Conservation (phyloP, 139 green algal species). For the Bryopsis sp. region DNA sequence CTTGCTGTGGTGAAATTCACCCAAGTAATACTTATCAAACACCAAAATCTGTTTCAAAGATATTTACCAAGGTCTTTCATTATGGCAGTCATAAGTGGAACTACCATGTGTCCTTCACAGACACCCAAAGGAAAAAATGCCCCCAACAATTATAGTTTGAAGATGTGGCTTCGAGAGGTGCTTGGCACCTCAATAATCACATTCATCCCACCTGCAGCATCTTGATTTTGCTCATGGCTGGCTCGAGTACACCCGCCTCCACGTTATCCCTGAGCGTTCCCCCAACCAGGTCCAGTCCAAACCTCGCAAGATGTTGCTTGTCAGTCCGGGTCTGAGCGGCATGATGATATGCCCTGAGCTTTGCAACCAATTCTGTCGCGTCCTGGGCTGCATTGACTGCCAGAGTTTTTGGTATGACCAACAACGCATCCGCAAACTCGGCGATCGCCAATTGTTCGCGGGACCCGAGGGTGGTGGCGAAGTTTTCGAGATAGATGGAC, state of each 20-base stretch:
- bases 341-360: slow-evolving; percentile 80
- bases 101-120: too few species aligned
- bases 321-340: slow-evolving; percentile 59
- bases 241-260: slow-evolving; percentile 91
- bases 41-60: too few species aligned
- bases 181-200: background rate
- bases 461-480: slow-evolving; percentile 87
- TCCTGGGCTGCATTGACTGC: slow-evolving; percentile 94
- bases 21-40: too few species aligned
- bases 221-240: slow-evolving; percentile 89
- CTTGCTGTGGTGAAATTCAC: too few species aligned
- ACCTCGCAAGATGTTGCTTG: slow-evolving; percentile 41
- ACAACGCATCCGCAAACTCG: slow-evolving; percentile 83
- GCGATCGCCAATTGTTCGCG: slow-evolving; percentile 97
- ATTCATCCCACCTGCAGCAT: slow-evolving; percentile 65
- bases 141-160: too few species aligned
- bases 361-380: slow-evolving; percentile 87
- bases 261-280: slow-evolving; percentile 79
- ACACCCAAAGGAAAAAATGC: too few species aligned
- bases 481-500: slow-evolving; percentile 90
- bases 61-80: too few species aligned
- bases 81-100: too few species aligned
- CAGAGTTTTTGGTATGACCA: slow-evolving; percentile 88
- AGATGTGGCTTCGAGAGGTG: background rate
- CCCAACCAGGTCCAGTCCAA: slow-evolving; percentile 44